phyloP scores from a whole-genome alignment of 129 eudicot species.

The Flaveria sonorensis region DNA sequence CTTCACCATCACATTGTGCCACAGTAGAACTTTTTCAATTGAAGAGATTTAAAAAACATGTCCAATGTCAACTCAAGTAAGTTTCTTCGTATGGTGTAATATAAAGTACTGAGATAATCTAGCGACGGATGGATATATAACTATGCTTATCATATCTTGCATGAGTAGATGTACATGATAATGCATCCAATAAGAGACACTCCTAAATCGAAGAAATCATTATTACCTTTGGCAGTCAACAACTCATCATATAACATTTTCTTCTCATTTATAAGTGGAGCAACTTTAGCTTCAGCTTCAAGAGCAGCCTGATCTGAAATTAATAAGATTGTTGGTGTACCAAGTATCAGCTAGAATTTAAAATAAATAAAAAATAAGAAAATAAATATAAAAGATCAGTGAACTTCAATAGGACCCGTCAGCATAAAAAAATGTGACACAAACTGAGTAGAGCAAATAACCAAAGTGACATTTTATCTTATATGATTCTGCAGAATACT shows the following conservation, averaged over 20 bases:
- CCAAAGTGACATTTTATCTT: neutral
- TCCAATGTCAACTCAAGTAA: slow-evolving; percentile 5
- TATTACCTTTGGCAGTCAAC: slow-evolving; percentile 85
- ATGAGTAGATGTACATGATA: slow-evolving; percentile 2
- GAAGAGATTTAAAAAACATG: slow-evolving; percentile 9
- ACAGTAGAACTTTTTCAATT: neutral
- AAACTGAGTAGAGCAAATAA: slow-evolving; percentile 9
- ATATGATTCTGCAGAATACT: neutral
- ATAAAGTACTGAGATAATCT: slow-evolving; percentile 2
- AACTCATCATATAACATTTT: slow-evolving; percentile 75
- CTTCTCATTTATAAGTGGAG: slow-evolving; percentile 80
- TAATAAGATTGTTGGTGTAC: slow-evolving; percentile 24
- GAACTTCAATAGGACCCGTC: neutral
- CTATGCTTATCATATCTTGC: slow-evolving; percentile 17
- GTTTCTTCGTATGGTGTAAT: slow-evolving; percentile 17
- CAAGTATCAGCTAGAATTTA: slow-evolving; percentile 21
- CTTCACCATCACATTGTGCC: slow-evolving; percentile 3
- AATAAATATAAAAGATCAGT: slow-evolving; percentile 1
- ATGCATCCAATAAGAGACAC: slow-evolving; percentile 3
- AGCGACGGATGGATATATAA: neutral
- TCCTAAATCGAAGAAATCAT: slow-evolving; percentile 16
- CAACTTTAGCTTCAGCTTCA: slow-evolving; percentile 86
- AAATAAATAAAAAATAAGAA: slow-evolving; percentile 2
- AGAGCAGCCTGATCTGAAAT: slow-evolving; percentile 94
- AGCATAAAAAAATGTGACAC: slow-evolving; percentile 6